Evolutionary conservation across 2,329 filamentous ascomycete genomes (phyloP).

Genomic region (Didymella keratinophila): DNA sequence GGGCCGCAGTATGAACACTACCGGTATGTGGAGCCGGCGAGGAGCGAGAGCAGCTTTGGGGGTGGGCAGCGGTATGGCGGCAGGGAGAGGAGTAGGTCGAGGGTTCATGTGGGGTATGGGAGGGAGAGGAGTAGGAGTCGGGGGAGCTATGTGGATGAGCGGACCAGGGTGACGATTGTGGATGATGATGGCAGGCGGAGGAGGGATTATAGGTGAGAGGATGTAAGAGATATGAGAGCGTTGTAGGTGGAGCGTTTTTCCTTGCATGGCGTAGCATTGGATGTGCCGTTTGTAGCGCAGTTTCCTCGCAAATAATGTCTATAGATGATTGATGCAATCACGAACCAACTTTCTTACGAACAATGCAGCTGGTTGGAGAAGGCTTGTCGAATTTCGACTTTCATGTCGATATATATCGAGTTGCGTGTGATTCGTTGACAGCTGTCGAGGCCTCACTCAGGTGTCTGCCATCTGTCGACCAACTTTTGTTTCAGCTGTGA

Average conservation of each 20-base stretch:
- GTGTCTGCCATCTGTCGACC: not conserved
- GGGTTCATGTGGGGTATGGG: slow-evolving; percentile 35
- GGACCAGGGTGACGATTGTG: slow-evolving; percentile 43
- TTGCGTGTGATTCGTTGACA: not conserved
- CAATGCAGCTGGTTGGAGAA: too few species aligned
- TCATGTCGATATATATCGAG: too few species aligned
- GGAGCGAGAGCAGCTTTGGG: slow-evolving; percentile 40
- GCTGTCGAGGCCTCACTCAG: not conserved
- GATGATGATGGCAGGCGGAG: slow-evolving; percentile 34
- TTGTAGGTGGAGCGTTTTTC: not conserved
- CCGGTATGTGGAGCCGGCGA: slow-evolving; percentile 55
- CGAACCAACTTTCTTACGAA: not conserved
- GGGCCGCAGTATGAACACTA: slow-evolving; percentile 55
- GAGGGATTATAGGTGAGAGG: slow-evolving; percentile 27
- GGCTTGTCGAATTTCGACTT: too few species aligned
- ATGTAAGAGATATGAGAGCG: not conserved
- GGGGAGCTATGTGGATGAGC: slow-evolving; percentile 38
- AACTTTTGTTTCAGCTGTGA: not conserved
- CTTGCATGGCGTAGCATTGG: slow-evolving; percentile 3
- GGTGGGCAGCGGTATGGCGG: slow-evolving; percentile 39
- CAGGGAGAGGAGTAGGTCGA: slow-evolving; percentile 37
- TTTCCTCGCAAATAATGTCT: slow-evolving; percentile 10
- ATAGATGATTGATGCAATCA: slow-evolving; percentile 5
- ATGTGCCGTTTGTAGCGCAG: not conserved
- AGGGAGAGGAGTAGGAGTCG: slow-evolving; percentile 21